These are phyloP conservation scores for Acacia melanoxylon DNA, from an alignment of 306 rosid genomes.

Conservation along the genomic window DNA sequence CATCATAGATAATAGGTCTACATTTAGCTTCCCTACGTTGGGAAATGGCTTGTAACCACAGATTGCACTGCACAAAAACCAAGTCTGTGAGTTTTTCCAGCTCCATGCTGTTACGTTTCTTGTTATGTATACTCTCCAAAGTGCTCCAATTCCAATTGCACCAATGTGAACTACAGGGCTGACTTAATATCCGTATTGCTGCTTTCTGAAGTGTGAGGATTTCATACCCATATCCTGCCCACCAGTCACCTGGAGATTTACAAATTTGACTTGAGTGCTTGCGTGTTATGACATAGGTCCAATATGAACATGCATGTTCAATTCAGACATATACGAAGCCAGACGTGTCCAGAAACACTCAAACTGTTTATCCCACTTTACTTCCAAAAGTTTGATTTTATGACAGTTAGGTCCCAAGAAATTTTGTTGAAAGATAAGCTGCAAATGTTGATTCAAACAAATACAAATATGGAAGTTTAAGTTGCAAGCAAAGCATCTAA, in stretches of 20 bases:
- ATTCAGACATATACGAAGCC: not conserved
- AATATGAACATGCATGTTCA: not conserved
- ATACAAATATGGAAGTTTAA: not conserved
- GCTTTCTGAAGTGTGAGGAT: constrained; percentile 65
- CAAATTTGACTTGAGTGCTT: constrained; percentile 1
- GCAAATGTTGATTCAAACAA: not conserved
- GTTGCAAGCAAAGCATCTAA: not conserved
- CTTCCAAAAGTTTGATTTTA: not conserved
- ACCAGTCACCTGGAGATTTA: constrained; percentile 68
- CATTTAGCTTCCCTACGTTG: constrained; percentile 45
- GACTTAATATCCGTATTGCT: constrained; percentile 65
- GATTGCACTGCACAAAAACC: constrained; percentile 73
- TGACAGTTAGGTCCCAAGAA: not conserved
- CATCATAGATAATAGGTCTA: constrained; percentile 53
- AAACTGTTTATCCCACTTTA: not conserved
- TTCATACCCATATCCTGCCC: constrained; percentile 75
- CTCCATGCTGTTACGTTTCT: constrained; percentile 45
- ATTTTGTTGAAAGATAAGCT: not conserved
- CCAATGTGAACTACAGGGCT: constrained; percentile 77
- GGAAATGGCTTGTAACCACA: constrained; percentile 53
- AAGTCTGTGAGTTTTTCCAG: constrained; percentile 49
- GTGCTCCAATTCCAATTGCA: constrained; percentile 68
- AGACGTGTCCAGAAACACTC: not conserved
- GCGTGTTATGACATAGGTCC: not conserved
- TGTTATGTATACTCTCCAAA: constrained; percentile 50